Percentiles rank a stretch among this genome's conserved stretches.
These are phyloP conservation scores for Nakazawaea populi DNA, from an alignment of 805 yeast species.

Conservation along the genomic window DNA sequence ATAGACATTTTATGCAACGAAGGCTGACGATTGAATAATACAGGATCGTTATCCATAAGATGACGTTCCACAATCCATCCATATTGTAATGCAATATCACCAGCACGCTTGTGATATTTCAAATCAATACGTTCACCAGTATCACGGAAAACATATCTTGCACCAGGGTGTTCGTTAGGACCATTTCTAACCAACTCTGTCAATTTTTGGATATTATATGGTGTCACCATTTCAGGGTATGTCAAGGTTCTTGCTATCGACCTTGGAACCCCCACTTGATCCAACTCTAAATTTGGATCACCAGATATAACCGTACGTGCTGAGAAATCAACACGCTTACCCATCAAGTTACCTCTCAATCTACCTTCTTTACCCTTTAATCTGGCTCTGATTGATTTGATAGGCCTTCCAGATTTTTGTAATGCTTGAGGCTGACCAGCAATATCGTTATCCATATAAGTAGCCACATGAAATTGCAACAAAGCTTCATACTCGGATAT, in stretches of 20 bases:
- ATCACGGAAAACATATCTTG: constrained; percentile 95
- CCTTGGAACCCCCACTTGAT: constrained; percentile 98
- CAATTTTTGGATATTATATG: constrained; percentile 89
- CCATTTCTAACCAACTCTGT: constrained; percentile 95
- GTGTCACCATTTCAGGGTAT: constrained; percentile 97
- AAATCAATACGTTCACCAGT: constrained; percentile 98
- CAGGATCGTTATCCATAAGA: constrained; percentile 96
- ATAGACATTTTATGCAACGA: constrained; percentile 98
- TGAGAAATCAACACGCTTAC: constrained; percentile 98
- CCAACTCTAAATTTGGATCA: constrained; percentile 95
- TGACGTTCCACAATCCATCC: constrained; percentile 99
- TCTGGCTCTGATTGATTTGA: constrained; percentile 98
- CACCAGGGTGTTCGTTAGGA: constrained; percentile 99
- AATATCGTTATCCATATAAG: constrained; percentile 98
- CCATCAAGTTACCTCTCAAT: constrained; percentile 97
- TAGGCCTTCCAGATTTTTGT: constrained; percentile 98
- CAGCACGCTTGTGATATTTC: constrained; percentile 95
- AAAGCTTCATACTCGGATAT: constrained; percentile 93
- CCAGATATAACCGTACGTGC: constrained; percentile 99
- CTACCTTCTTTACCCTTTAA: constrained; percentile 99
- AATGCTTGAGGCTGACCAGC: constrained; percentile 99
- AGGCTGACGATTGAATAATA: constrained; percentile 97
- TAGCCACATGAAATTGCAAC: constrained; percentile 95
- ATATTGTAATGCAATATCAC: constrained; percentile 94
- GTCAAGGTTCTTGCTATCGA: constrained; percentile 93